These are phyloP conservation scores for Metschnikowia lochheadii DNA, from an alignment of 805 yeast genomes.

Conservation along the genomic window DNA sequence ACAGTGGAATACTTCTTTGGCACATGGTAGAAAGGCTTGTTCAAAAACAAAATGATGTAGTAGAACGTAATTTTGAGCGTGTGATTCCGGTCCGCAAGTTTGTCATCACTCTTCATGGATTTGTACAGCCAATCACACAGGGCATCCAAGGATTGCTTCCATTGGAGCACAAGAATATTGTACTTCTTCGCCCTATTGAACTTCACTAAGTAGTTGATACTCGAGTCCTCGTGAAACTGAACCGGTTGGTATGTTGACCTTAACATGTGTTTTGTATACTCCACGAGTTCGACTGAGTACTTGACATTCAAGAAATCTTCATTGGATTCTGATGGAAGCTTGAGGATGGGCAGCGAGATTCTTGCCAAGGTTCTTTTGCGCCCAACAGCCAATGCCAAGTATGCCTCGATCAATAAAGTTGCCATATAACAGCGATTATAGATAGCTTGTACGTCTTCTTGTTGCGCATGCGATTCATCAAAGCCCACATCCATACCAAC, in stretches of 20 bases:
- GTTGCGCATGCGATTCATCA: conserved; percentile 9
- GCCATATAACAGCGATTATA: conserved; percentile 15
- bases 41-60: conserved; percentile 14
- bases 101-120: conserved; percentile 11
- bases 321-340: conserved; percentile 11
- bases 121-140: conserved; percentile 16
- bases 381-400: conserved; percentile 15
- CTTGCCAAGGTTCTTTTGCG: conserved; percentile 9
- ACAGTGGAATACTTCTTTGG: conserved; percentile 16
- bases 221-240: conserved; percentile 15
- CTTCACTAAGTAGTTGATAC: conserved; percentile 17
- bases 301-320: conserved; percentile 12
- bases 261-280: conserved; percentile 15
- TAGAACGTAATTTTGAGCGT: conserved; percentile 15
- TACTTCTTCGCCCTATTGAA: conserved; percentile 16
- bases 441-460: background rate
- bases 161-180: conserved; percentile 16
- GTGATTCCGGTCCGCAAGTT: conserved; percentile 15
- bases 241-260: conserved; percentile 17
- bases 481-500: conserved; percentile 17
- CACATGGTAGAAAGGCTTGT: conserved; percentile 19
- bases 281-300: conserved; percentile 14
- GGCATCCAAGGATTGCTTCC: conserved; percentile 14
- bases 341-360: conserved; percentile 11
- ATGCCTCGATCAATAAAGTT: conserved; percentile 13